Percentiles rank a stretch among this genome's conserved stretches.
Evolutionary conservation across 1,284 basidiomycete genomes (phyloP).

Genomic region (Apiotrichum brassicae): DNA sequence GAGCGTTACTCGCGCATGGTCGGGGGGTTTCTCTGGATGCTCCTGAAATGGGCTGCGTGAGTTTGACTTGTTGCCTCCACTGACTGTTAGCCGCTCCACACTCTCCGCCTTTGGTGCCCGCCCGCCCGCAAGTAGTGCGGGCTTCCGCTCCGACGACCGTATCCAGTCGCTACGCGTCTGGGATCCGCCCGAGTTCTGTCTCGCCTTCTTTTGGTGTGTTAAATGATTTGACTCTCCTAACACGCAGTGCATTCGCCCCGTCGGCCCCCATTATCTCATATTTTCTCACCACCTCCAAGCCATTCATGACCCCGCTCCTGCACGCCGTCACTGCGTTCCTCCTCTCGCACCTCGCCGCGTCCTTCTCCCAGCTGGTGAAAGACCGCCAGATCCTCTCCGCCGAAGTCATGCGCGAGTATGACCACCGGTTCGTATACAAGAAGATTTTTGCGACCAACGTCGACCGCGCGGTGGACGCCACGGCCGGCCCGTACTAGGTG

Average conservation of each 20-base stretch:
- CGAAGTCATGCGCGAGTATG: conserved; percentile 47
- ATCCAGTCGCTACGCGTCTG: conserved; percentile 43
- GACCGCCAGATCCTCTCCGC: conserved; percentile 42
- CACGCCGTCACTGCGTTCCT: conserved; percentile 30
- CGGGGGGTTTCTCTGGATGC: conserved; percentile 3
- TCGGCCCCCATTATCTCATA: conserved; percentile 34
- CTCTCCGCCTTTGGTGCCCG: conserved; percentile 29
- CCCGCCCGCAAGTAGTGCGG: neutral
- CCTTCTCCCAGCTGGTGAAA: conserved; percentile 40
- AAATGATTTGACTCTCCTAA: neutral
- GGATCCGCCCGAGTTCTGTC: conserved; percentile 45
- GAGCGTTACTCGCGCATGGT: conserved; percentile 1
- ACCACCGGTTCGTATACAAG: conserved; percentile 44
- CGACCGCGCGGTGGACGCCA: conserved; percentile 22
- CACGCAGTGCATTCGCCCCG: conserved; percentile 34
- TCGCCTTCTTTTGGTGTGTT: conserved; percentile 45
- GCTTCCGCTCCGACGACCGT: conserved; percentile 18
- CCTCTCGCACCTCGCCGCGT: conserved; percentile 31
- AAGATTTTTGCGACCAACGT: conserved; percentile 36
- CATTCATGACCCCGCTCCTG: conserved; percentile 33
- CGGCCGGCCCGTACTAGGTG: neutral
- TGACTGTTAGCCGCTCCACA: conserved; percentile 15
- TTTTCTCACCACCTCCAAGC: conserved; percentile 32
- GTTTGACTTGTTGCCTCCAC: conserved; percentile 7
- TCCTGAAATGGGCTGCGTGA: conserved; percentile 28